These are phyloP conservation scores for Sisymbrium altissimum DNA, from an alignment of 345 rosid genomes.

Conservation along the genomic window DNA sequence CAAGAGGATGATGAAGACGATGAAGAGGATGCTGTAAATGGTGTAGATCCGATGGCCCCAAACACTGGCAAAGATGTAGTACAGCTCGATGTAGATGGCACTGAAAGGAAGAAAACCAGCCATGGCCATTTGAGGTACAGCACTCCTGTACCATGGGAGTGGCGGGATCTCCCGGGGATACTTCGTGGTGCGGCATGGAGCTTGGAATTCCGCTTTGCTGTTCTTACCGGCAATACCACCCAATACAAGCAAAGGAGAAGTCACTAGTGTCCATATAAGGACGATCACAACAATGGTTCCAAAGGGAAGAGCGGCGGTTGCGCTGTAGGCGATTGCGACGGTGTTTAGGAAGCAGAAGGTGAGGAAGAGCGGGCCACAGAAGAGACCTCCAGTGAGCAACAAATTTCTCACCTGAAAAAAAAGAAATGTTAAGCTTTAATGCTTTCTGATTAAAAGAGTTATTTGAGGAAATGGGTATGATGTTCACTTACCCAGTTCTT, in stretches of 20 bases:
- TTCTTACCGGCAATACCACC: slow-evolving; percentile 97
- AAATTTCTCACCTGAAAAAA: slow-evolving; percentile 71
- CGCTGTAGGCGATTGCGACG: slow-evolving; percentile 74
- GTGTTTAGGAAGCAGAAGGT: slow-evolving; percentile 91
- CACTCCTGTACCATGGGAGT: slow-evolving; percentile 80
- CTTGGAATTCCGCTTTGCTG: slow-evolving; percentile 89
- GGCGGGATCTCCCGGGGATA: slow-evolving; percentile 80
- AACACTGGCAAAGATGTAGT: slow-evolving; percentile 83
- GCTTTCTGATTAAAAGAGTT: not conserved
- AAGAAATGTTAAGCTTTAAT: not conserved
- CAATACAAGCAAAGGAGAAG: slow-evolving; percentile 77
- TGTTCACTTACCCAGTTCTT: slow-evolving; percentile 62
- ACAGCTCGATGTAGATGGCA: slow-evolving; percentile 85
- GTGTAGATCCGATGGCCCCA: slow-evolving; percentile 93
- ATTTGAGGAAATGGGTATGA: not conserved
- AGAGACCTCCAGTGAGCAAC: slow-evolving; percentile 75
- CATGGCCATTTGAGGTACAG: slow-evolving; percentile 93
- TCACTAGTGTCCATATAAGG: slow-evolving; percentile 82
- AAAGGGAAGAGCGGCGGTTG: slow-evolving; percentile 84
- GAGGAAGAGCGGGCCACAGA: slow-evolving; percentile 83
- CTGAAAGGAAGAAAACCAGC: slow-evolving; percentile 80
- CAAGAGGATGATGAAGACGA: slow-evolving; percentile 74
- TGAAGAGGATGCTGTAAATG: slow-evolving; percentile 77
- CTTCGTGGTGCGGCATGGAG: slow-evolving; percentile 84
- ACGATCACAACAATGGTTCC: slow-evolving; percentile 85